Evolutionary conservation across 2,329 filamentous ascomycete species (phyloP), one percentile per base, ranked within the genome.

Genomic region (Juglanconis juglandina): DNA sequence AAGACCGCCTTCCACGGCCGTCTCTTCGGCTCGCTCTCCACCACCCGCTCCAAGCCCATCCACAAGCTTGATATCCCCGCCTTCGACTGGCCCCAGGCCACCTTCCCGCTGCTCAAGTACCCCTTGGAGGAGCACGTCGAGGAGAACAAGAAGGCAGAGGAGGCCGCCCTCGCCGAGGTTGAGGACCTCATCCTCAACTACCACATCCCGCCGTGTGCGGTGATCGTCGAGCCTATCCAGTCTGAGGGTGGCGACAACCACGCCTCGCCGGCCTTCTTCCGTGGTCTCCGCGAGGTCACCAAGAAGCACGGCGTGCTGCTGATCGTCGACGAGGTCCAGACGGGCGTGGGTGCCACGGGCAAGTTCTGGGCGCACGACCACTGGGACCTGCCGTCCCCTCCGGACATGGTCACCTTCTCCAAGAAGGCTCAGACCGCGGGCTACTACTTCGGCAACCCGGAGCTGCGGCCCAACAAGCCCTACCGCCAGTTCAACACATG

Each of bases 281-380:
- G 82, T 63, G 89, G 89, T 61, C 85, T 96, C 55, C 90, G 92
- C 63, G 88, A 86, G 48, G 75, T 96, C 63, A 96, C 92, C 44
- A 84, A 85, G 72, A 88, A 87, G 75, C 85, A 92, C 78, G 82
- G 87, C 67, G 84, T 96, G 35, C 86, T 96, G 60, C 81, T 96
- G 74, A 96, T 96, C 71, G 92, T 96, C 65, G 92, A 96, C 73
- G 92, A 96, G 78, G 92, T 96, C 10, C 92, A 96, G 79, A 96
- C 92, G 6, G 93, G 92, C 72, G 88, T 96, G 33, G 93, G 93
- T 68, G 92, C 93, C 44, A 96, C 92, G 0, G 92, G 92, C 68
- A 92, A 91, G 75, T 96, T 96, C 86, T 96, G 92, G 92, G 92
- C 93, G 8, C 93, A 96, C 79, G 92, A 96, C 70, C 93, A 96